A percentile compares a stretch with the other conserved stretches of the same genome.
Evolutionary conservation across 139 green algal genomes (phyloP).

Genomic region (Zygnema circumcarinatum): DNA sequence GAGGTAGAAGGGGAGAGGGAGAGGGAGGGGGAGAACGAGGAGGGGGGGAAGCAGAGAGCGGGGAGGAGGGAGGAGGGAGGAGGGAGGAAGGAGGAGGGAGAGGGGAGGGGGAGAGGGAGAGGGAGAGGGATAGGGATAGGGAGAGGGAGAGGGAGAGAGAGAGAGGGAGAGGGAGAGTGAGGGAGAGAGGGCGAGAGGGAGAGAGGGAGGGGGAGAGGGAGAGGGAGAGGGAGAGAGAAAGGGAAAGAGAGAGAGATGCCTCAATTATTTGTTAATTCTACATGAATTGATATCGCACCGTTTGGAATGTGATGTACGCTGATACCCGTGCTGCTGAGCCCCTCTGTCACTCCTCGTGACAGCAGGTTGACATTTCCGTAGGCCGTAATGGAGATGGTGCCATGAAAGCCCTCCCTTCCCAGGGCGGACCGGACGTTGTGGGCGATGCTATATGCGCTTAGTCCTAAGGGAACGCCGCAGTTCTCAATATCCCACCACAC

Average conservation of each 20-base stretch:
- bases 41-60: not conserved
- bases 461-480: not conserved
- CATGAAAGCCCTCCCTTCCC: not conserved
- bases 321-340: not conserved
- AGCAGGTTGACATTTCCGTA: not conserved
- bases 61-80: not conserved
- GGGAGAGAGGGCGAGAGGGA: not conserved
- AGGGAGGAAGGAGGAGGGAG: not conserved
- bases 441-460: not conserved
- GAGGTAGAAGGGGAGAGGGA: slow-evolving; percentile 1
- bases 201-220: slow-evolving; percentile 1
- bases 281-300: not conserved
- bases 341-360: not conserved
- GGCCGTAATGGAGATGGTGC: not conserved
- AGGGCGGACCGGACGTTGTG: not conserved
- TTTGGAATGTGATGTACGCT: not conserved
- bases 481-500: not conserved
- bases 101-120: not conserved
- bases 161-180: not conserved
- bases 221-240: slow-evolving; percentile 5
- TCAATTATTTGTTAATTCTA: too few relatives aligned
- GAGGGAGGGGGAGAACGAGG: not conserved
- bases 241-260: slow-evolving; percentile 16
- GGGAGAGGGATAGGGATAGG: not conserved
- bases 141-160: not conserved